A percentile compares a stretch with the other conserved stretches of the same genome.
These are phyloP conservation scores for Botryosphaeria dothidea DNA, from an alignment of 2,329 filamentous ascomycete species.

Conservation along the genomic window DNA sequence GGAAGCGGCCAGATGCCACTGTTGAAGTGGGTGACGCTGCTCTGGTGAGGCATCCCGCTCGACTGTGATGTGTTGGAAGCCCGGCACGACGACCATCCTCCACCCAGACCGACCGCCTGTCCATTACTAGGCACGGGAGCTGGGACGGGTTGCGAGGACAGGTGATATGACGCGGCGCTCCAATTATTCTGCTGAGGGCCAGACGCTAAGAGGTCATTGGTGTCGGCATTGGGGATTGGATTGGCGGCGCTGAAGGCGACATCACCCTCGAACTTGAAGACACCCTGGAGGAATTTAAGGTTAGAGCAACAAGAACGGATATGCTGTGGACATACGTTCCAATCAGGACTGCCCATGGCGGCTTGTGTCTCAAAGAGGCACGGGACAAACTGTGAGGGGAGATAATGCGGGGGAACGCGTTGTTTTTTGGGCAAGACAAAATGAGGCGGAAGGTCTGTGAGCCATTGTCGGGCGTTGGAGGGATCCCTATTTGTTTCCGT, in stretches of 20 bases:
- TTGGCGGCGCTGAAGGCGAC: not conserved
- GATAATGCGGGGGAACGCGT: not conserved
- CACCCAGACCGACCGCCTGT: not conserved
- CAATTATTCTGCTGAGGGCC: not conserved
- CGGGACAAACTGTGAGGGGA: not conserved
- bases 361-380: conserved; percentile 8
- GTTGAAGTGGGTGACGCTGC: not conserved
- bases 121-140: not conserved
- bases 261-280: not conserved
- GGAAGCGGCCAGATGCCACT: not conserved
- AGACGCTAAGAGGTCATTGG: not conserved
- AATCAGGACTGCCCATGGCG: conserved; percentile 7
- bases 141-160: not conserved
- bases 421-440: not conserved
- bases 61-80: not conserved
- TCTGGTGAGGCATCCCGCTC: not conserved
- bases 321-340: conserved; percentile 5
- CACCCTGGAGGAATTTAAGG: not conserved
- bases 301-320: not conserved
- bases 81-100: not conserved
- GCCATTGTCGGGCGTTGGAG: conserved; percentile 1
- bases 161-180: not conserved
- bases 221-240: not conserved
- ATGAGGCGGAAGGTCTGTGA: not conserved
- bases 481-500: not conserved